Percentiles rank a stretch among this genome's conserved stretches.
phyloP scores from a whole-genome alignment of 192 early-diverging fungal genomes.

The Gamsiella multidivaricata region DNA sequence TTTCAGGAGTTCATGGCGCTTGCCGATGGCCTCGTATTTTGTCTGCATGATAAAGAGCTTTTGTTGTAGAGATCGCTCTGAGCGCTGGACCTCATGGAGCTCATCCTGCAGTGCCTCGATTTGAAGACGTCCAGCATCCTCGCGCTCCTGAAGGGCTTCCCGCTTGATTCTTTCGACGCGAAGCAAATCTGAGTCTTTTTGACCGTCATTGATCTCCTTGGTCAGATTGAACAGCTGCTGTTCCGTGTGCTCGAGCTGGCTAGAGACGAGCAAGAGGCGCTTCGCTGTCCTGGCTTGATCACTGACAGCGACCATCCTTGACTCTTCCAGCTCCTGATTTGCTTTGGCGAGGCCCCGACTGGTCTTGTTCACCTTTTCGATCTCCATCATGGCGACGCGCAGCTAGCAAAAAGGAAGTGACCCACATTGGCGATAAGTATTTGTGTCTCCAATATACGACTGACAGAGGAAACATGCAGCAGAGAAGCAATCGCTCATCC shows the following conservation, averaged over 20 bases:
- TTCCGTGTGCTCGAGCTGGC: slow-evolving; percentile 46
- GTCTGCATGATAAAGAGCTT: slow-evolving; percentile 39
- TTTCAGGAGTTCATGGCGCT: slow-evolving; percentile 35
- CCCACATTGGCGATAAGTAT: neutral
- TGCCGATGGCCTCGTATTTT: slow-evolving; percentile 39
- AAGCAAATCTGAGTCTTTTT: slow-evolving; percentile 46
- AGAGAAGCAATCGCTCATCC: neutral
- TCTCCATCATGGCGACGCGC: slow-evolving; percentile 39
- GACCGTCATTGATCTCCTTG: slow-evolving; percentile 30
- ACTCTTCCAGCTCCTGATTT: slow-evolving; percentile 49
- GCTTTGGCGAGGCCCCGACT: slow-evolving; percentile 34
- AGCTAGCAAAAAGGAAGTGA: slow-evolving; percentile 3
- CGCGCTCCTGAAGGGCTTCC: slow-evolving; percentile 46
- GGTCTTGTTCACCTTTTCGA: slow-evolving; percentile 31
- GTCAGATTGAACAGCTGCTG: slow-evolving; percentile 39
- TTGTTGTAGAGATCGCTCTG: slow-evolving; percentile 38
- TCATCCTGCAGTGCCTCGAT: slow-evolving; percentile 46
- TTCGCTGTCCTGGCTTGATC: slow-evolving; percentile 48
- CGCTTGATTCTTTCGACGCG: slow-evolving; percentile 48
- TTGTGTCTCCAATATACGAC: neutral
- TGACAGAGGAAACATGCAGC: neutral
- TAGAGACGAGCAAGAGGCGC: slow-evolving; percentile 36
- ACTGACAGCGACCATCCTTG: slow-evolving; percentile 35
- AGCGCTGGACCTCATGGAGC: slow-evolving; percentile 36
- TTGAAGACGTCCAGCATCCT: slow-evolving; percentile 40